These are phyloP conservation scores for Alternaria gaisen DNA, from an alignment of 2,329 filamentous ascomycete species.

Conservation along the genomic window DNA sequence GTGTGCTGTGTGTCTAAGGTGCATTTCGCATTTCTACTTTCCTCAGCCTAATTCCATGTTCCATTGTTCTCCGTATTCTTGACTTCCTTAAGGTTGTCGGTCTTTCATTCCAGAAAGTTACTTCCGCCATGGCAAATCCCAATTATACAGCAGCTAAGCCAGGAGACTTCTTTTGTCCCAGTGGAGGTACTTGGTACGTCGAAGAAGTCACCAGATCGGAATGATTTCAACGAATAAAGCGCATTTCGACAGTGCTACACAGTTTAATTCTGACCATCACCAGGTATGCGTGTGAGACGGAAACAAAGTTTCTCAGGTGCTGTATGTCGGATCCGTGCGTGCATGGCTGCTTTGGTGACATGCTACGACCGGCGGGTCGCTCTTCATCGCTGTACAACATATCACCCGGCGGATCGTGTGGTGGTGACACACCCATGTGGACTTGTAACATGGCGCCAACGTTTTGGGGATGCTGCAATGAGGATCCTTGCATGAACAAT, in stretches of 20 bases:
- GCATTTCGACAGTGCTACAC: not conserved
- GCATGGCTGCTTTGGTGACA: constrained; percentile 42
- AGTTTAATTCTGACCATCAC: accelerated
- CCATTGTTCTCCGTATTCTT: not conserved
- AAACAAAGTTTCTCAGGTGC: constrained; percentile 49
- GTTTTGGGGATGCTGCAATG: constrained; percentile 50
- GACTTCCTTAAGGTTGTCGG: not conserved
- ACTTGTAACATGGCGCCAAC: constrained; percentile 41
- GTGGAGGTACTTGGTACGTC: constrained; percentile 22
- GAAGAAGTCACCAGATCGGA: not conserved
- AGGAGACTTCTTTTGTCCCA: constrained; percentile 26
- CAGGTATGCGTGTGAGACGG: constrained; percentile 23
- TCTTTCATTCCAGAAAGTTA: not conserved
- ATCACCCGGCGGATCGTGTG: constrained; percentile 42
- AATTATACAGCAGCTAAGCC: constrained; percentile 16
- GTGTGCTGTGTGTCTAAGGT: not conserved
- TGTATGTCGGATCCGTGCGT: constrained; percentile 47
- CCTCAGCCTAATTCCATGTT: not conserved
- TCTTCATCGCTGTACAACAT: constrained; percentile 36
- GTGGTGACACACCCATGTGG: constrained; percentile 38
- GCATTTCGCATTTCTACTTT: not conserved
- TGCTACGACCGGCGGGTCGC: constrained; percentile 43
- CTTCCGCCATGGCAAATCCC: not conserved
- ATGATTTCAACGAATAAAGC: accelerated
- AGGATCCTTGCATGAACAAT: constrained; percentile 44